Evolutionary conservation across 495 filamentous ascomycete species (phyloP).

Genomic region (Cudoniella acicularis): DNA sequence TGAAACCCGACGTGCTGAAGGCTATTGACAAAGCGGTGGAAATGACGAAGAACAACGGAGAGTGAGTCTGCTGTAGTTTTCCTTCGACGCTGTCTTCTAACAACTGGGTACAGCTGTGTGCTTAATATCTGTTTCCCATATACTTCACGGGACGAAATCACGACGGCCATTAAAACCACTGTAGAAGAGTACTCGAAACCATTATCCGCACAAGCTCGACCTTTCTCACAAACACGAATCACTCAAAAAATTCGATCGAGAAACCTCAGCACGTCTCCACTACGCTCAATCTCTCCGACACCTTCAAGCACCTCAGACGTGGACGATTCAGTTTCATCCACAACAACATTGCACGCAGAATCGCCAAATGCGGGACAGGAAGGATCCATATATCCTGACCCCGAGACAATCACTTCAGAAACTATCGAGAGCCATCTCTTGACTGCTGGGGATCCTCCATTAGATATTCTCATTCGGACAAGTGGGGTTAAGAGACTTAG

Average conservation of each 20-base stretch:
- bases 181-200: conserved; percentile 78
- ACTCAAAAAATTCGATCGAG: conserved; percentile 72
- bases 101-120: conserved; percentile 52
- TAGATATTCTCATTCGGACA: conserved; percentile 86
- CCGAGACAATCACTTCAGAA: conserved; percentile 80
- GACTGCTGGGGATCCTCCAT: conserved; percentile 76
- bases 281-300: conserved; percentile 21
- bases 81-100: background rate
- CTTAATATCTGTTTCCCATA: conserved; percentile 98
- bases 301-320: conserved; percentile 21
- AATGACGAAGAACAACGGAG: conserved; percentile 77
- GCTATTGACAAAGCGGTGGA: conserved; percentile 79
- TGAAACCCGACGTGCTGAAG: conserved; percentile 81
- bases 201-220: conserved; percentile 53
- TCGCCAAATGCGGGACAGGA: conserved; percentile 22
- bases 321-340: conserved; percentile 26
- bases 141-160: conserved; percentile 94
- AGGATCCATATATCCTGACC: conserved; percentile 46
- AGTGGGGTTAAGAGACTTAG: conserved; percentile 88
- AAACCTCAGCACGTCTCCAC: conserved; percentile 34
- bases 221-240: conserved; percentile 85
- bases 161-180: conserved; percentile 80
- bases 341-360: conserved; percentile 27
- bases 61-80: conserved; percentile 43
- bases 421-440: conserved; percentile 78